These are phyloP conservation scores for Phylloporus sp. DNA, from an alignment of 768 basidiomycete species.

Conservation along the genomic window DNA sequence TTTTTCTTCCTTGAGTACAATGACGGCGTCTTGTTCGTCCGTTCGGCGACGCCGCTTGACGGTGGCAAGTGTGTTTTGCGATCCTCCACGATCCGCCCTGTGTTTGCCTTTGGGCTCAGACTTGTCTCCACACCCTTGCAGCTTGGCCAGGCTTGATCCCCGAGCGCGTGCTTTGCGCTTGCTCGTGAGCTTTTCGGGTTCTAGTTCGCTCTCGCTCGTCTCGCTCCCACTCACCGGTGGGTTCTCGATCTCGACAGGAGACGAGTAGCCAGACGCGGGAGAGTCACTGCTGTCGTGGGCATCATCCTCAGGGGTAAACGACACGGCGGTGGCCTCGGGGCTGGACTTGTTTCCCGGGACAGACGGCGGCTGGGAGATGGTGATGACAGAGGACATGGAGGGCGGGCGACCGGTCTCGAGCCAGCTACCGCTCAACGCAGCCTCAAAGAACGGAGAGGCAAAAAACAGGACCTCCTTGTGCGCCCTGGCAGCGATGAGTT, in stretches of 20 bases:
- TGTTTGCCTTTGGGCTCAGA: conserved; percentile 25
- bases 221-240: conserved; percentile 34
- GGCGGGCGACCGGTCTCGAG: conserved; percentile 80
- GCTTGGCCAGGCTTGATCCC: conserved; percentile 56
- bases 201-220: conserved; percentile 34
- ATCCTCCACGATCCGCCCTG: conserved; percentile 11
- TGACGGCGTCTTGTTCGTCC: conserved; percentile 72
- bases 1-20: conserved; percentile 87
- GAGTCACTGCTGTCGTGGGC: conserved; percentile 32
- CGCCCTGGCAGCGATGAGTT: conserved; percentile 50
- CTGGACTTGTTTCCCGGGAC: conserved; percentile 48
- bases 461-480: conserved; percentile 91
- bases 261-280: conserved; percentile 38
- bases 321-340: conserved; percentile 49
- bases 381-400: conserved; percentile 80
- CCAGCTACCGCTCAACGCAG: conserved; percentile 87
- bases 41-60: conserved; percentile 39
- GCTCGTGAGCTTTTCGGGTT: conserved; percentile 11
- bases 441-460: conserved; percentile 94
- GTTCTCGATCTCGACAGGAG: conserved; percentile 37
- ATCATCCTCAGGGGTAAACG: conserved; percentile 57
- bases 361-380: conserved; percentile 71
- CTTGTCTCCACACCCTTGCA: conserved; percentile 39
- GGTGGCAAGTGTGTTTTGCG: conserved; percentile 37
- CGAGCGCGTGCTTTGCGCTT: conserved; percentile 39